phyloP scores from a whole-genome alignment of 2,329 filamentous ascomycete genomes.

The Sporothrix protearum region DNA sequence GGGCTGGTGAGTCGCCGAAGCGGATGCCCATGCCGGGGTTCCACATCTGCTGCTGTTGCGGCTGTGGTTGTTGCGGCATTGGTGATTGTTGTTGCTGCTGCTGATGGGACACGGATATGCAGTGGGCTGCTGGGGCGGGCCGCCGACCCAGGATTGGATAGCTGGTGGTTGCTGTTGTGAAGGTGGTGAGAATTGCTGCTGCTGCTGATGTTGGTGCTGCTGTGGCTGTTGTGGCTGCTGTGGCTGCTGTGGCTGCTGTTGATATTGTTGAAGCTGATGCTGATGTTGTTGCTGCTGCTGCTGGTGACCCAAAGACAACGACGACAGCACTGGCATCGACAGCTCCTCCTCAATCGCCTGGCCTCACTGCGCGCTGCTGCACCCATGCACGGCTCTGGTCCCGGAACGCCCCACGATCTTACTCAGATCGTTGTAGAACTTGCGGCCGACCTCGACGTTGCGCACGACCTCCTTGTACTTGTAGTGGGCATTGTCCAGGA shows the following conservation, averaged over 20 bases:
- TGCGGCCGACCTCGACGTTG: constrained; percentile 85
- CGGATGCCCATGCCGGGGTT: constrained; percentile 76
- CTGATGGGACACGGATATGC: constrained; percentile 7
- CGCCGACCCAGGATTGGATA: constrained; percentile 57
- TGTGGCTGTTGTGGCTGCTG: constrained; percentile 29
- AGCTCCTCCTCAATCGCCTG: constrained; percentile 69
- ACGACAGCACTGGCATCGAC: constrained; percentile 50
- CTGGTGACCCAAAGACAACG: constrained; percentile 37
- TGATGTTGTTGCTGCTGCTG: constrained; percentile 28
- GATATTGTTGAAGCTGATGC: constrained; percentile 24
- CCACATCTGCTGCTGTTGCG: constrained; percentile 55
- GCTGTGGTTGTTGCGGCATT: constrained; percentile 17
- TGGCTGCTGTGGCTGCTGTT: constrained; percentile 6
- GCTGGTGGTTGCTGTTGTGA: constrained; percentile 38
- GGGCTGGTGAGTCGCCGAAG: constrained; percentile 54
- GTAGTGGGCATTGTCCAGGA: constrained; percentile 83
- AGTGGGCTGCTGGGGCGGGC: constrained; percentile 53
- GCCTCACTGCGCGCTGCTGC: constrained; percentile 79
- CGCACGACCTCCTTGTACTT: constrained; percentile 95
- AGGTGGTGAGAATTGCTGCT: constrained; percentile 28
- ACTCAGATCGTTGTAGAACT: constrained; percentile 95
- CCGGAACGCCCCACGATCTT: constrained; percentile 80
- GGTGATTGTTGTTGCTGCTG: neutral
- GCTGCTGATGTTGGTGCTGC: constrained; percentile 29
- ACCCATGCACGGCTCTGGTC: constrained; percentile 76